Evolutionary conservation across 163 green algal genomes (phyloP).

Genomic region (Chloromonas sp.): DNA sequence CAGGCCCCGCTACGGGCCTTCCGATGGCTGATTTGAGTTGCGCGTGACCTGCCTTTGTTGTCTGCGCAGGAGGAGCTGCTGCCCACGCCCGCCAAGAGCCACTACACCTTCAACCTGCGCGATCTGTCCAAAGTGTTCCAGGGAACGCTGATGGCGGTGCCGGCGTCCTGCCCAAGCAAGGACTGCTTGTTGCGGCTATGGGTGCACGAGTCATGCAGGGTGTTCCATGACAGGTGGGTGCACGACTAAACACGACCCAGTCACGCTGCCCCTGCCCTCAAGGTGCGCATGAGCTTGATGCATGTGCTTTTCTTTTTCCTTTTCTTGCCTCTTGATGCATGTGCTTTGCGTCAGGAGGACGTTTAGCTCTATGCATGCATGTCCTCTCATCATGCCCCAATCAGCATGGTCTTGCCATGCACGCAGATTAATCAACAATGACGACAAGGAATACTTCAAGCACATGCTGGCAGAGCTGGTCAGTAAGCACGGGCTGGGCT

Average conservation of each 20-base stretch:
- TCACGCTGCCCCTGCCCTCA: too few species aligned
- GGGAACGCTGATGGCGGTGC: constrained; percentile 68
- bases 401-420: not conserved
- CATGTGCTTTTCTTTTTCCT: too few species aligned
- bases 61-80: constrained; percentile 62
- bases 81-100: constrained; percentile 74
- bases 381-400: too few species aligned
- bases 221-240: constrained; percentile 72
- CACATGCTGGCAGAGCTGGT: constrained; percentile 54
- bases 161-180: constrained; percentile 40
- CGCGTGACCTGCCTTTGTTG: not conserved
- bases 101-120: constrained; percentile 90
- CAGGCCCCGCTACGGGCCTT: too few species aligned
- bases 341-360: too few species aligned
- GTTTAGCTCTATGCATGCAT: too few species aligned
- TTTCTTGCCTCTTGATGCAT: too few species aligned
- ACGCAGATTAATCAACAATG: constrained; percentile 50
- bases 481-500: constrained; percentile 44
- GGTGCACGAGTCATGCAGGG: constrained; percentile 74
- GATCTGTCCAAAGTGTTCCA: constrained; percentile 74
- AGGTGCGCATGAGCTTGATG: too few species aligned
- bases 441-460: constrained; percentile 75
- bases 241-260: too few species aligned
- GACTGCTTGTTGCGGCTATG: constrained; percentile 68
- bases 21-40: too few species aligned